Conservation (phyloP, 257 asterid genomes). For the Nicotiana paniculata region DNA sequence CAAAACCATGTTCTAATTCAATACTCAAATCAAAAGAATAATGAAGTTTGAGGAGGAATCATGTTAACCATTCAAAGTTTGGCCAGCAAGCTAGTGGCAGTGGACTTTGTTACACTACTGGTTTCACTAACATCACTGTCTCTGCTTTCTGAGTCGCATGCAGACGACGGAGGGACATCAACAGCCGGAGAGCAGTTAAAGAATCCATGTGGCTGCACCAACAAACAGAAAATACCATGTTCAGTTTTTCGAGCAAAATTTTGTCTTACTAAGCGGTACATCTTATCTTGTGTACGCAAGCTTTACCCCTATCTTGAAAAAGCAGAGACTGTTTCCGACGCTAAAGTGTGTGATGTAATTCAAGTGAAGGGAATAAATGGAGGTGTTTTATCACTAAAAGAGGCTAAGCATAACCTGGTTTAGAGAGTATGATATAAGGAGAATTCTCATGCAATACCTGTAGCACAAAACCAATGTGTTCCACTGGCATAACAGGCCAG, state of each 20-base stretch:
- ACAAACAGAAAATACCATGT: neutral
- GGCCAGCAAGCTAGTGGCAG: slow-evolving; percentile 43
- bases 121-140: slow-evolving; percentile 62
- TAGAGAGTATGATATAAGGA: too few relatives aligned
- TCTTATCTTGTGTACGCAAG: neutral
- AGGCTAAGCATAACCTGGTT: too few relatives aligned
- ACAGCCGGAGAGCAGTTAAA: slow-evolving; percentile 94
- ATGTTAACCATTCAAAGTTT: slow-evolving; percentile 34
- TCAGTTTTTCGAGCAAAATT: neutral
- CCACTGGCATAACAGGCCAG: slow-evolving; percentile 99
- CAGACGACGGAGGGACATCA: slow-evolving; percentile 76
- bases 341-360: too few relatives aligned
- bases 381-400: too few relatives aligned
- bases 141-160: slow-evolving; percentile 61
- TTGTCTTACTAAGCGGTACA: neutral
- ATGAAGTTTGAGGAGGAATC: too few relatives aligned
- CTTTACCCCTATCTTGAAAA: too few relatives aligned
- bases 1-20: neutral
- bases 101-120: slow-evolving; percentile 32
- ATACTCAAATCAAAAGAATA: too few relatives aligned
- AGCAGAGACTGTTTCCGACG: too few relatives aligned
- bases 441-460: slow-evolving; percentile 39
- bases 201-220: slow-evolving; percentile 92
- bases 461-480: slow-evolving; percentile 81
- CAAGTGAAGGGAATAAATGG: too few relatives aligned